phyloP scores from a whole-genome alignment of 2,329 filamentous ascomycete species.

The Penicillium sclerotigenum region DNA sequence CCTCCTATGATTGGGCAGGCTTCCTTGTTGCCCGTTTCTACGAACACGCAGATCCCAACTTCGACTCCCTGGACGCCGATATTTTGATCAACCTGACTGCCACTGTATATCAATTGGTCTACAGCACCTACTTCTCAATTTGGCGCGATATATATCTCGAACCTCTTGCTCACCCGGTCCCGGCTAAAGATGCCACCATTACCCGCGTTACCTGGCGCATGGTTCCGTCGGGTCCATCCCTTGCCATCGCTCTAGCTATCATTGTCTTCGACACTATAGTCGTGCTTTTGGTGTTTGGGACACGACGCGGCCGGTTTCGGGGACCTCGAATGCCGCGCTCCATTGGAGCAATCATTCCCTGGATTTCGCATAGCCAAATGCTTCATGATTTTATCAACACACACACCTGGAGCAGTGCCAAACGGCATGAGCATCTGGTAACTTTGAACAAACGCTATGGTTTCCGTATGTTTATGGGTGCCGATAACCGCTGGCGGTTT shows the following conservation, averaged over 20 bases:
- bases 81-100: constrained; percentile 27
- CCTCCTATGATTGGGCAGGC: constrained; percentile 37
- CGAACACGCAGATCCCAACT: constrained; percentile 23
- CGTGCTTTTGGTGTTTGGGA: constrained; percentile 33
- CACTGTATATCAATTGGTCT: constrained; percentile 36
- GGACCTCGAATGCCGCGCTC: constrained; percentile 35
- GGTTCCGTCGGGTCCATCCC: constrained; percentile 29
- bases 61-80: constrained; percentile 24
- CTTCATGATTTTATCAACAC: constrained; percentile 31
- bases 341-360: constrained; percentile 34
- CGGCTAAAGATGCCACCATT: constrained; percentile 27
- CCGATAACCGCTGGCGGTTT: constrained; percentile 31
- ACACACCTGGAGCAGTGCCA: constrained; percentile 28
- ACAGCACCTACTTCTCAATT: constrained; percentile 36
- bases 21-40: constrained; percentile 36
- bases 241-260: constrained; percentile 29
- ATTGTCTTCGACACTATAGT: constrained; percentile 33
- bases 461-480: constrained; percentile 31
- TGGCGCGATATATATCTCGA: constrained; percentile 34
- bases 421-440: constrained; percentile 27
- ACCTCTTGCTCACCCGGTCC: constrained; percentile 16
- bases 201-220: constrained; percentile 33
- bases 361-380: constrained; percentile 36
- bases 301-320: constrained; percentile 32
- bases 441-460: constrained; percentile 31